Evolutionary conservation across 768 basidiomycete genomes (phyloP), one percentile per base, ranked within the genome.

Genomic region (Phanerochaete sordida): DNA sequence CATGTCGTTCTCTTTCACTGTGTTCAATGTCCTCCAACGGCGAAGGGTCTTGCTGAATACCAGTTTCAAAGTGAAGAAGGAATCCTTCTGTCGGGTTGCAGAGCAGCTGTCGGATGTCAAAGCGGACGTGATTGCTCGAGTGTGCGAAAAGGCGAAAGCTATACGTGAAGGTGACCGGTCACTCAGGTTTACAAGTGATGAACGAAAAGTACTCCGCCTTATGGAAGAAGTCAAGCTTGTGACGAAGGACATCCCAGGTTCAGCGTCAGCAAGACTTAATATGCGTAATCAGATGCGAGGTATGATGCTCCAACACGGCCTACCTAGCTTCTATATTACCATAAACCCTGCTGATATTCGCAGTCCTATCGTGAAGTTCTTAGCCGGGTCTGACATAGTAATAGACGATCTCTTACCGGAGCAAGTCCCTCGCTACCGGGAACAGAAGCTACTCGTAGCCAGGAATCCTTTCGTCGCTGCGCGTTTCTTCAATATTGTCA

Each of bases 271-370:
- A 0, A 63, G 69, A 35, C 21, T 70, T 0, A 33, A 35, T 0
- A 72, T 74, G 65, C 51, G 74, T 0, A 80, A 80, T 71, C 72
- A 80, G 61, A 77, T 79, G n/a, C 50, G 70, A 2, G 69, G 51
- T 1, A 30, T 79, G 15, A 77, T 74, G 43, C 65, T 70, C 4
- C 61, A 68, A 1, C 59, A 70, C n/a, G 77, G 79, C 0, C 11
- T 76, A 1, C 79, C 77, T 4, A 73, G 64, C 26, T 76, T 81
- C 28, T 82, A 70, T 61, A 56, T 82, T 1, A 82, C 79, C 0
- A 71, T 79, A 3, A 81, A 81, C 66, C 79, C 79, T 23, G 72
- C 73, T n/a, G 77, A 79, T 57, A 63, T 77, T 0, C 71, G 76
- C 35, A 78, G 75, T 64, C 78, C 78, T 0, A 1, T 81, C 2